Conservation (phyloP, 768 basidiomycete species). For the Termitomyces sp. region DNA sequence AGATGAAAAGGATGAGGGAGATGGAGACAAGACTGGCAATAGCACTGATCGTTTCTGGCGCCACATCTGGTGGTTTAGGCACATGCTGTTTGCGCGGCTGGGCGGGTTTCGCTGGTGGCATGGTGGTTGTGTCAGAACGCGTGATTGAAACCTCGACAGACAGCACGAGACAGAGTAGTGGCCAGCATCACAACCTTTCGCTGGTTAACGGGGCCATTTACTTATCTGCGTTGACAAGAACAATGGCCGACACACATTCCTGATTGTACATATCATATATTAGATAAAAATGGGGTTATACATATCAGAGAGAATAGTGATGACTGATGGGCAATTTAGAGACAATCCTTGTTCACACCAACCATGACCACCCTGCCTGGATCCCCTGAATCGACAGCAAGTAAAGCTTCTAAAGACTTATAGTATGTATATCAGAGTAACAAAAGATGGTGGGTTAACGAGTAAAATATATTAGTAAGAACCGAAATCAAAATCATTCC, state of each 20-base stretch:
- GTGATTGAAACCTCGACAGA: not conserved
- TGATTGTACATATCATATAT: not conserved
- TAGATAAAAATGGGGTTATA: not conserved
- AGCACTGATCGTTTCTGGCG: constrained; percentile 5
- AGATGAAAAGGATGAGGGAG: constrained; percentile 56
- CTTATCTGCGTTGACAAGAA: not conserved
- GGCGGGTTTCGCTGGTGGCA: constrained; percentile 6
- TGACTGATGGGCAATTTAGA: too few relatives aligned
- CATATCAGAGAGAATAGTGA: too few relatives aligned
- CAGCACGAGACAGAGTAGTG: not conserved
- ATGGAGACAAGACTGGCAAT: constrained; percentile 20
- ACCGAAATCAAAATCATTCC: constrained; percentile 11
- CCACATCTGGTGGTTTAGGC: constrained; percentile 1
- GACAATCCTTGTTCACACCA: too few relatives aligned
- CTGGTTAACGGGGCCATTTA: not conserved
- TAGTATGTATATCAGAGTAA: not conserved
- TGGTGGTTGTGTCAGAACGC: constrained; percentile 7
- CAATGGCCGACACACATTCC: not conserved
- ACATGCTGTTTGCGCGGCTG: not conserved
- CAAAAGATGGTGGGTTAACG: not conserved
- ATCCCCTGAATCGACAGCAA: not conserved
- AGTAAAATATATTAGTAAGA: not conserved
- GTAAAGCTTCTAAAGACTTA: not conserved
- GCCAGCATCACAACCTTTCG: not conserved
- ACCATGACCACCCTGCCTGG: not conserved